These are phyloP conservation scores for Cladosporium oxysporum DNA, from an alignment of 2,329 filamentous ascomycete species.

Conservation along the genomic window DNA sequence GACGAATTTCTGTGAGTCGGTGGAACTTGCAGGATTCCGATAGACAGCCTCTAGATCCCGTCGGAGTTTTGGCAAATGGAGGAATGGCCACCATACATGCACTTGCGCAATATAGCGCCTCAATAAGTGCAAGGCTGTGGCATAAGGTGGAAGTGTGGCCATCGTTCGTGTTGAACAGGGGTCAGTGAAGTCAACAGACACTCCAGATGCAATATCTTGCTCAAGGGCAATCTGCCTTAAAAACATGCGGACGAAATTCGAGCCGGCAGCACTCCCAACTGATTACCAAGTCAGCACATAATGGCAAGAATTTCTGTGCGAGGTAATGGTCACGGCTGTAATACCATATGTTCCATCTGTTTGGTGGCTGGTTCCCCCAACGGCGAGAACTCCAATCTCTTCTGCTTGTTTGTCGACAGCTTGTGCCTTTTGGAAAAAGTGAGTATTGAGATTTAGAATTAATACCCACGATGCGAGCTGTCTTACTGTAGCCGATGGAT, in stretches of 20 bases:
- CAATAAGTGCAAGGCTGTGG: not conserved
- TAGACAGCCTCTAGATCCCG: not conserved
- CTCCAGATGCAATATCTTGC: not conserved
- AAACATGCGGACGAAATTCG: not conserved
- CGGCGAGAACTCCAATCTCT: not conserved
- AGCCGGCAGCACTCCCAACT: not conserved
- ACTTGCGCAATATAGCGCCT: not conserved
- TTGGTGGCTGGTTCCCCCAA: not conserved
- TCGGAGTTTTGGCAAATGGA: not conserved
- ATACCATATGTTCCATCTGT: conserved; percentile 2
- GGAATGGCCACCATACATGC: not conserved
- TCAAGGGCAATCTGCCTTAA: not conserved
- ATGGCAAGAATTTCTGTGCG: not conserved
- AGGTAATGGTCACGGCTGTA: not conserved
- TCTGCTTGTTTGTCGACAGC: not conserved
- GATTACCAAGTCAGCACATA: not conserved
- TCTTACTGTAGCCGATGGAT: not conserved
- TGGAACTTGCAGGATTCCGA: not conserved
- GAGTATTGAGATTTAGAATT: not conserved
- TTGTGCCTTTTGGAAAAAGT: not conserved
- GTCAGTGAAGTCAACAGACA: not conserved
- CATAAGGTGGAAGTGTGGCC: not conserved
- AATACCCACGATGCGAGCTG: not conserved
- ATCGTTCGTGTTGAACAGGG: not conserved
- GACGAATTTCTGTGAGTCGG: not conserved